phyloP scores from a whole-genome alignment of 2,329 filamentous ascomycete species.

The Pezicula radicicola region DNA sequence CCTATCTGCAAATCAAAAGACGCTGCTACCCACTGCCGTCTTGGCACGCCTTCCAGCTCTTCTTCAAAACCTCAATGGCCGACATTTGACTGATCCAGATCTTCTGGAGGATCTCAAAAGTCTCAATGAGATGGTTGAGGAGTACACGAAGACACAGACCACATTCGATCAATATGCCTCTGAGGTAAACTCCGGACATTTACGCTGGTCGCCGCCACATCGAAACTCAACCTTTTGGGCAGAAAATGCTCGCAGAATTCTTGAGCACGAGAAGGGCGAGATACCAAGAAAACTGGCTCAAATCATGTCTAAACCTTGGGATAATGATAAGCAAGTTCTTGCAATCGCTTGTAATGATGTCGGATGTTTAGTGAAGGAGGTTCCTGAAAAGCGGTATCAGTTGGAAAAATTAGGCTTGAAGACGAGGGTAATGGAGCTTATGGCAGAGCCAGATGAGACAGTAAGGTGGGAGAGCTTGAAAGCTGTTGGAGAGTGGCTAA shows the following conservation, averaged over 20 bases:
- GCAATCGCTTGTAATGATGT: conserved; percentile 74
- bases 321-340: conserved; percentile 68
- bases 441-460: conserved; percentile 67
- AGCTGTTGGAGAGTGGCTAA: conserved; percentile 71
- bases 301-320: conserved; percentile 65
- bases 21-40: conserved; percentile 78
- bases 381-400: conserved; percentile 62
- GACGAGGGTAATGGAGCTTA: conserved; percentile 67
- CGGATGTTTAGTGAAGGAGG: conserved; percentile 66
- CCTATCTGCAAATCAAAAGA: conserved; percentile 65
- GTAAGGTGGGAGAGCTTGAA: conserved; percentile 73
- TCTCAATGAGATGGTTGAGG: conserved; percentile 61
- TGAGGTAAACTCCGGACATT: conserved; percentile 65
- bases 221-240: conserved; percentile 69
- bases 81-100: conserved; percentile 63
- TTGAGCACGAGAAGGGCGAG: conserved; percentile 64
- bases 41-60: conserved; percentile 75
- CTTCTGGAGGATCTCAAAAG: conserved; percentile 59
- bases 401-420: conserved; percentile 69
- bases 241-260: conserved; percentile 67
- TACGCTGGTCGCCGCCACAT: conserved; percentile 75
- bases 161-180: conserved; percentile 50
- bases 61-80: conserved; percentile 59
- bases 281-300: conserved; percentile 65
- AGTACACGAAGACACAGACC: conserved; percentile 64